Percentiles rank a stretch among this genome's conserved stretches.
These are phyloP conservation scores for Hydnum rufescens DNA, from an alignment of 768 basidiomycete genomes.

Conservation along the genomic window DNA sequence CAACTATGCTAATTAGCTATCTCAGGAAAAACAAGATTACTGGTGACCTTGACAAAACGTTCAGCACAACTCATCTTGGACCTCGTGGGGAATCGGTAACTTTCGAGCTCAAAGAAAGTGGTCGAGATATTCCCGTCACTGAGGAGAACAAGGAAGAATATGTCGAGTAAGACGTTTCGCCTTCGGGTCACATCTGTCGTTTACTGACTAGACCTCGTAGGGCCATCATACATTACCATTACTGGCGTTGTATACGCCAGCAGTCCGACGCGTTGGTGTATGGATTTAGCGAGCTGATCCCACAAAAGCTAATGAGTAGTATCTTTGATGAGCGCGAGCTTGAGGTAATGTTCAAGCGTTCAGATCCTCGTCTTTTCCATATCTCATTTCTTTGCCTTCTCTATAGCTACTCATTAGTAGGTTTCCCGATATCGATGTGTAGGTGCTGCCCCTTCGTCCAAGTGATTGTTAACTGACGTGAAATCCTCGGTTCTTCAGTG, in stretches of 20 bases:
- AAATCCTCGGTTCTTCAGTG: constrained; percentile 26
- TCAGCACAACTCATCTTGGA: constrained; percentile 18
- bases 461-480: not conserved
- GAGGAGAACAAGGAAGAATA: constrained; percentile 99
- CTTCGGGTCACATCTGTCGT: not conserved
- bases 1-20: not conserved
- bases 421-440: constrained; percentile 99
- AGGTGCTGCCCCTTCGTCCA: constrained; percentile 22
- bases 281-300: not conserved
- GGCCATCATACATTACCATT: not conserved
- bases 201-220: not conserved
- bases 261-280: not conserved
- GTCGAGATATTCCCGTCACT: constrained; percentile 68
- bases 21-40: constrained; percentile 89
- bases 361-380: not conserved
- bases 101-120: constrained; percentile 79
- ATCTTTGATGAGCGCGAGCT: constrained; percentile 95
- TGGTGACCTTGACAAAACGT: constrained; percentile 91
- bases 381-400: not conserved
- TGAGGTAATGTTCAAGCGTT: constrained; percentile 24
- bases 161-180: constrained; percentile 36
- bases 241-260: not conserved
- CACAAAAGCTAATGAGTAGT: not conserved
- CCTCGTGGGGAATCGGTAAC: constrained; percentile 41
- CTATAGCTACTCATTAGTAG: constrained; percentile 72